phyloP scores from a whole-genome alignment of 2,329 filamentous ascomycete genomes.

The Aspergillus sp. region DNA sequence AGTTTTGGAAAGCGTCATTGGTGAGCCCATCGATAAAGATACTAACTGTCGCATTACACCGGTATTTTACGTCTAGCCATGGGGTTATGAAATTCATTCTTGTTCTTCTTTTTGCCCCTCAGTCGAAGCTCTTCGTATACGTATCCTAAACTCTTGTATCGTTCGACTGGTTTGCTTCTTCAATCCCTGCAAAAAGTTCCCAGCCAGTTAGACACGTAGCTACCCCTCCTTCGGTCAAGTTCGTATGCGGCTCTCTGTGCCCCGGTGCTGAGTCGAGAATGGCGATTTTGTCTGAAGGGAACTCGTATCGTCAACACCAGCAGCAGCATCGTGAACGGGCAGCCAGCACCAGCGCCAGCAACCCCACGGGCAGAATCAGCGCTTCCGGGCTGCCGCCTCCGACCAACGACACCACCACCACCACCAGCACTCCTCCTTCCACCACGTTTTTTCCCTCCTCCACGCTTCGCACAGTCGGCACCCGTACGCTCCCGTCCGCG shows the following conservation, averaged over 20 bases:
- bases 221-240: neutral
- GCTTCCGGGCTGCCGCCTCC: constrained; percentile 19
- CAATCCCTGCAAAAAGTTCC: neutral
- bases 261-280: neutral
- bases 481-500: neutral
- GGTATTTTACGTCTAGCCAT: neutral
- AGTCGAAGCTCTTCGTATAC: neutral
- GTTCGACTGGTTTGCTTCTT: neutral
- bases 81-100: neutral
- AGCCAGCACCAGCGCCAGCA: constrained; percentile 8
- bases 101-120: neutral
- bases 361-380: constrained; percentile 27
- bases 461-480: neutral
- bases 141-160: neutral
- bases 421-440: neutral
- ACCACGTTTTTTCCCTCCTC: constrained; percentile 7
- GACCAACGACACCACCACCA: constrained; percentile 12
- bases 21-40: neutral
- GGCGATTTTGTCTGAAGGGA: neutral
- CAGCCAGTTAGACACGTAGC: neutral
- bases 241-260: constrained; percentile 11
- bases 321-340: constrained; percentile 8
- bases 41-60: neutral
- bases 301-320: constrained; percentile 8
- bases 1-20: neutral